A percentile compares a stretch with the other conserved stretches of the same genome.
Evolutionary conservation across 345 rosid genomes (phyloP).

Genomic region (Erysimum cheiranthoides): DNA sequence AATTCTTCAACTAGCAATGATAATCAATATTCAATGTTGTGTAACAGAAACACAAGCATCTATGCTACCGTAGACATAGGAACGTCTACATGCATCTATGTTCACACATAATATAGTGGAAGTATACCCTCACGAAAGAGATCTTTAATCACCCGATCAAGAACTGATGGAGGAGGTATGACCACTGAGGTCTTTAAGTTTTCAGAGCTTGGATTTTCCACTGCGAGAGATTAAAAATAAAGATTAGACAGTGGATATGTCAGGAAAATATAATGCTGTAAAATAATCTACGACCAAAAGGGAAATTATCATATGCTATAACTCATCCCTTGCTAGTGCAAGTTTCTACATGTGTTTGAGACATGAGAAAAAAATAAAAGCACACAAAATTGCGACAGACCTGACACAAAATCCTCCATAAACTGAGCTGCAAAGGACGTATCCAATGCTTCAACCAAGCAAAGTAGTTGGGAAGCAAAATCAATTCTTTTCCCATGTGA

Average conservation of each 20-base stretch:
- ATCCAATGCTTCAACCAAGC: slow-evolving; percentile 76
- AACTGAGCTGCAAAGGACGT: slow-evolving; percentile 79
- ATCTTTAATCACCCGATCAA: slow-evolving; percentile 94
- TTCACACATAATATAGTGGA: slow-evolving; percentile 16
- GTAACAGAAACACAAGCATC: slow-evolving; percentile 17
- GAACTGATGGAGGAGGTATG: slow-evolving; percentile 81
- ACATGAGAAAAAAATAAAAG: slow-evolving; percentile 29
- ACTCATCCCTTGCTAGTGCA: slow-evolving; percentile 16
- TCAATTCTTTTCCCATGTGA: slow-evolving; percentile 66
- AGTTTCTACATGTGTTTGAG: slow-evolving; percentile 32
- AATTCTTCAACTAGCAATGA: not conserved
- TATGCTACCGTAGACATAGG: slow-evolving; percentile 25
- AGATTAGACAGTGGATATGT: slow-evolving; percentile 9
- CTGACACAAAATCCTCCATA: slow-evolving; percentile 95
- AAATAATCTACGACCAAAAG: slow-evolving; percentile 8
- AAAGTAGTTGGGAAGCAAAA: slow-evolving; percentile 80
- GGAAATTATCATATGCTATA: not conserved
- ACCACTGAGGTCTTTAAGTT: slow-evolving; percentile 73
- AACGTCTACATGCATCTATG: slow-evolving; percentile 28
- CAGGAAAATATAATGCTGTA: slow-evolving; percentile 32
- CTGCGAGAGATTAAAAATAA: slow-evolving; percentile 52
- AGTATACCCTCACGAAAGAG: slow-evolving; percentile 81
- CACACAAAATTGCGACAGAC: slow-evolving; percentile 48
- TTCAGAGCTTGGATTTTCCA: slow-evolving; percentile 70
- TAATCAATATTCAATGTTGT: slow-evolving; percentile 16